Conservation (phyloP, 805 yeast genomes). For the Nakazawaea holstii region DNA sequence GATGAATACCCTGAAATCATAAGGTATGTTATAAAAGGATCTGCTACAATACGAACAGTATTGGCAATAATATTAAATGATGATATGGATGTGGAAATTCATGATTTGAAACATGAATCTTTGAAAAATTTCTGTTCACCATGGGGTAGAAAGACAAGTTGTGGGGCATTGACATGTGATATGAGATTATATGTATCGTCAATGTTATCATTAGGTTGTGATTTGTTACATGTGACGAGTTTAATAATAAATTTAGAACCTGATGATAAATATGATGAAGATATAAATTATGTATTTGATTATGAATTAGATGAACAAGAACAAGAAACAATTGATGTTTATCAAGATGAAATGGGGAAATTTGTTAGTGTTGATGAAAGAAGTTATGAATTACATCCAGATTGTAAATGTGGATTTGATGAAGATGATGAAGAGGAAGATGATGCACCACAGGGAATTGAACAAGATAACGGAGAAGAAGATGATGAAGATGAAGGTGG, state of each 20-base stretch:
- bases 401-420: conserved; percentile 32
- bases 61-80: conserved; percentile 57
- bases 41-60: conserved; percentile 57
- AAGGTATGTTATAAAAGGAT: conserved; percentile 50
- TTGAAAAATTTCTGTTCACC: conserved; percentile 61
- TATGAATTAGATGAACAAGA: conserved; percentile 42
- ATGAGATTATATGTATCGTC: conserved; percentile 55
- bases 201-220: conserved; percentile 42
- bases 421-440: conserved; percentile 12
- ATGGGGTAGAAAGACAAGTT: conserved; percentile 53
- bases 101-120: conserved; percentile 57
- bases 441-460: conserved; percentile 3
- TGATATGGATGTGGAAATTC: conserved; percentile 33
- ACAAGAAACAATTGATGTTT: conserved; percentile 17
- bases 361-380: conserved; percentile 20
- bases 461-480: not conserved
- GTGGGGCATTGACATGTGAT: conserved; percentile 56
- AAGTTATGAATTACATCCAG: conserved; percentile 26
- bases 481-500: not conserved
- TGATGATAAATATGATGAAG: conserved; percentile 67
- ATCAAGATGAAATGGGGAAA: conserved; percentile 21
- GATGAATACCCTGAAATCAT: conserved; percentile 38
- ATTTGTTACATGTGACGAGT: conserved; percentile 45
- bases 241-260: conserved; percentile 49
- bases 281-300: conserved; percentile 55